A percentile compares a stretch with the other conserved stretches of the same genome.
Conservation (phyloP, 306 rosid species). For the Prunus campanulata region DNA sequence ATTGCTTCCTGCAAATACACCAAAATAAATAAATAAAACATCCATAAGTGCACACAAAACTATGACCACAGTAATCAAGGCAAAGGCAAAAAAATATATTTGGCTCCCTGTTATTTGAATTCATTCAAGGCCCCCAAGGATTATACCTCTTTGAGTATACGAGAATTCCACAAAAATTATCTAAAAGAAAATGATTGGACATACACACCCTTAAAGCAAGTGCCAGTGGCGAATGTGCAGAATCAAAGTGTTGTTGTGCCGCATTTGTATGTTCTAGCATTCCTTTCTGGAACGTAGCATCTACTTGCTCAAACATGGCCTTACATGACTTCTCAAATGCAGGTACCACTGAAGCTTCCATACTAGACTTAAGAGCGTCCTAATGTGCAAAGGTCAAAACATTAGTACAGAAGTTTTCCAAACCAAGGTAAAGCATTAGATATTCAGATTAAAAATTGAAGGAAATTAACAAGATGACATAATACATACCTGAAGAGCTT, state of each 20-base stretch:
- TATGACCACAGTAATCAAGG: background rate
- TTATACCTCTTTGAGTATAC: background rate
- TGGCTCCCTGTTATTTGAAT: background rate
- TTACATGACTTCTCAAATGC: slow-evolving; percentile 93
- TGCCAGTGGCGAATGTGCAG: slow-evolving; percentile 75
- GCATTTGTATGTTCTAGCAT: slow-evolving; percentile 76
- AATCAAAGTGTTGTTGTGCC: slow-evolving; percentile 79
- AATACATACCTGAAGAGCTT: slow-evolving; percentile 78
- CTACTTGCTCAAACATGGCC: slow-evolving; percentile 96
- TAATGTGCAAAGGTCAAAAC: slow-evolving; percentile 24
- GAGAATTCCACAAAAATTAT: background rate
- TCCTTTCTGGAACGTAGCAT: slow-evolving; percentile 93
- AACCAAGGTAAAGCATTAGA: background rate
- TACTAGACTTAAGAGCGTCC: slow-evolving; percentile 81
- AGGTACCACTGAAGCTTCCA: slow-evolving; percentile 77
- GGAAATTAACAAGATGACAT: slow-evolving; percentile 20
- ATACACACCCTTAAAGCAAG: slow-evolving; percentile 72
- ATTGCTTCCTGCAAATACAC: slow-evolving; percentile 67
- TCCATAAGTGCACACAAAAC: background rate
- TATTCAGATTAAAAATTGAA: background rate
- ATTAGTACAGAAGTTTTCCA: slow-evolving; percentile 11
- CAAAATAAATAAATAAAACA: background rate
- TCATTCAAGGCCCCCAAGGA: background rate
- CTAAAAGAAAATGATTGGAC: background rate
- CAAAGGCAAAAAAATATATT: background rate